These are phyloP conservation scores for Leccinum subgranulosum DNA, from an alignment of 768 basidiomycete genomes.

Conservation along the genomic window DNA sequence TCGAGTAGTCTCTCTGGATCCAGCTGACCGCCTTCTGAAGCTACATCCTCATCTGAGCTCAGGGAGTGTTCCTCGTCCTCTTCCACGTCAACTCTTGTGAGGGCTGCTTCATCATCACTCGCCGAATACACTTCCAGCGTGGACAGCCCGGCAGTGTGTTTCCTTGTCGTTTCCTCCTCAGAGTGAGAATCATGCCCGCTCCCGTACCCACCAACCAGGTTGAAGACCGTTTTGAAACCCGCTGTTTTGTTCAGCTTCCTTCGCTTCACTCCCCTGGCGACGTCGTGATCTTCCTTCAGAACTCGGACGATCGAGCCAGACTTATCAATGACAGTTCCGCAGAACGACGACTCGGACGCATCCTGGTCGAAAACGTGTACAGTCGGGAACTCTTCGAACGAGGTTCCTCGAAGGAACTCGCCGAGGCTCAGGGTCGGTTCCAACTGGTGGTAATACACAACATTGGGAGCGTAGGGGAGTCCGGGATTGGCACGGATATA, in stretches of 20 bases:
- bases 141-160: conserved; percentile 11
- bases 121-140: conserved; percentile 26
- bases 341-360: conserved; percentile 43
- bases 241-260: conserved; percentile 51
- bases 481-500: conserved; percentile 50
- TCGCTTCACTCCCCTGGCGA: conserved; percentile 47
- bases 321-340: conserved; percentile 55
- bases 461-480: conserved; percentile 22
- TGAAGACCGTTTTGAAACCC: conserved; percentile 54
- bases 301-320: conserved; percentile 36
- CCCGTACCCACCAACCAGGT: conserved; percentile 59
- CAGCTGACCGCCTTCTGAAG: conserved; percentile 5
- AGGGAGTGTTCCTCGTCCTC: conserved; percentile 12
- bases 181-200: conserved; percentile 44
- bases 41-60: conserved; percentile 15
- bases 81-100: conserved; percentile 8
- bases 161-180: conserved; percentile 15
- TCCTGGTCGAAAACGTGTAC: conserved; percentile 69
- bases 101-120: conserved; percentile 13
- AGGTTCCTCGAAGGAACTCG: conserved; percentile 50
- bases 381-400: conserved; percentile 82
- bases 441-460: conserved; percentile 52
- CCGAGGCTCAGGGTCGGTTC: conserved; percentile 48
- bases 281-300: conserved; percentile 12
- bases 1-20: conserved; percentile 23